Evolutionary conservation across 768 basidiomycete genomes (phyloP).

Genomic region (Leccinum obscurum): DNA sequence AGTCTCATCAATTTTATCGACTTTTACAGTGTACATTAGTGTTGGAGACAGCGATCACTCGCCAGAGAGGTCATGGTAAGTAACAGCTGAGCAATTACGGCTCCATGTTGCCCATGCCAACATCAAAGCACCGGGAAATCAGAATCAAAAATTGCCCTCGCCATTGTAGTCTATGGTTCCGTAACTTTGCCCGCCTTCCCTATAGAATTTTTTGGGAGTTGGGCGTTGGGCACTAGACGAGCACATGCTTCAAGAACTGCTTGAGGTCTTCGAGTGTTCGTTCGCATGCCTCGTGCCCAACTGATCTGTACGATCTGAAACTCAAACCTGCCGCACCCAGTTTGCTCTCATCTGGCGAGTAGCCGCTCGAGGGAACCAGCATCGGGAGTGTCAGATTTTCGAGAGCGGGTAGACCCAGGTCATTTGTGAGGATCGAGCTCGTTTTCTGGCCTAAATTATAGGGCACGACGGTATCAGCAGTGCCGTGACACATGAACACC

Average conservation of each 20-base stretch:
- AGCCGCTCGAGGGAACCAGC: conserved; percentile 24
- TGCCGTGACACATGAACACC: conserved; percentile 88
- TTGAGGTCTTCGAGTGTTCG: conserved; percentile 72
- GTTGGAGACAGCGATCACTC: neutral
- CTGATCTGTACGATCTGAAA: conserved; percentile 65
- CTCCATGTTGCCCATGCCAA: neutral
- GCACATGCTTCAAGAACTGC: conserved; percentile 63
- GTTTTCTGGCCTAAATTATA: conserved; percentile 54
- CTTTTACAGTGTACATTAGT: conserved; percentile 5
- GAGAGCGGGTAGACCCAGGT: conserved; percentile 48
- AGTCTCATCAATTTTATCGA: neutral
- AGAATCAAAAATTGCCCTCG: neutral
- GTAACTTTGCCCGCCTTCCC: neutral
- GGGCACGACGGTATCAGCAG: conserved; percentile 70
- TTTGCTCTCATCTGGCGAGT: conserved; percentile 20
- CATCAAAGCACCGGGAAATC: neutral
- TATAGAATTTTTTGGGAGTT: neutral
- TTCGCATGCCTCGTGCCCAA: conserved; percentile 64
- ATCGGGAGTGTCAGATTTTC: conserved; percentile 38
- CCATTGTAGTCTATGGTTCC: neutral
- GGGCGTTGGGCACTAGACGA: conserved; percentile 36
- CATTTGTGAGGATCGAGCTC: conserved; percentile 51
- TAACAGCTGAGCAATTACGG: neutral
- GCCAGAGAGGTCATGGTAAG: neutral
- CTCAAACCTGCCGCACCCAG: conserved; percentile 48